Percentiles rank a stretch among this genome's conserved stretches.
Conservation (phyloP, 2,329 filamentous ascomycete genomes). For the Verticillium nonalfalfae region DNA sequence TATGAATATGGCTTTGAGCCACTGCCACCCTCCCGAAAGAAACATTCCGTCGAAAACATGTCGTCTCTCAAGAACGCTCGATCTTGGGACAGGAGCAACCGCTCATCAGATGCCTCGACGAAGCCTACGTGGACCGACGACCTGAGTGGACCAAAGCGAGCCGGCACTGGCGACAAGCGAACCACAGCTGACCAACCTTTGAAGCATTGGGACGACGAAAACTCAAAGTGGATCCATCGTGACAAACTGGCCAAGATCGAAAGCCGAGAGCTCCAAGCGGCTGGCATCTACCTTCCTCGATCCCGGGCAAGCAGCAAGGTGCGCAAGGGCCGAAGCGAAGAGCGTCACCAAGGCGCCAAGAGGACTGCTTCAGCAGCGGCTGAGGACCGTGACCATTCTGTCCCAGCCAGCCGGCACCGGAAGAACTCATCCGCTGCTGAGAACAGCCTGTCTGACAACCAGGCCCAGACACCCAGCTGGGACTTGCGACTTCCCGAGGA, state of each 20-base stretch:
- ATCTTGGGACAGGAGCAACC: slow-evolving; percentile 9
- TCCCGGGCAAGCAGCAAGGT: slow-evolving; percentile 46
- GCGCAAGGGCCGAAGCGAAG: slow-evolving; percentile 34
- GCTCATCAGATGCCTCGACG: slow-evolving; percentile 13
- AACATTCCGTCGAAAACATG: slow-evolving; percentile 27
- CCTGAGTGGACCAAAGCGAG: slow-evolving; percentile 23
- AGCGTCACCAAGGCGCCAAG: slow-evolving; percentile 19
- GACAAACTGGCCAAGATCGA: slow-evolving; percentile 81
- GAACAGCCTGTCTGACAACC: slow-evolving; percentile 28
- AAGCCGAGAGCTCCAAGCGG: slow-evolving; percentile 72
- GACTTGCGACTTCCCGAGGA: slow-evolving; percentile 75
- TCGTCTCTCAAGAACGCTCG: slow-evolving; percentile 6
- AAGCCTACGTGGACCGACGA: slow-evolving; percentile 23
- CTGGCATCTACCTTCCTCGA: slow-evolving; percentile 59
- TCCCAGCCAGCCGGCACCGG: slow-evolving; percentile 17
- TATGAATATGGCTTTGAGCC: slow-evolving; percentile 13
- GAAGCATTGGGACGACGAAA: slow-evolving; percentile 36
- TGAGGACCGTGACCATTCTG: slow-evolving; percentile 1
- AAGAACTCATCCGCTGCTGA: slow-evolving; percentile 40
- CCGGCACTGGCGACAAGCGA: slow-evolving; percentile 15
- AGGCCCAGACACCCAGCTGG: slow-evolving; percentile 45
- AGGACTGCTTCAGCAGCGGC: slow-evolving; percentile 18
- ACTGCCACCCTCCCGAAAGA: slow-evolving; percentile 21
- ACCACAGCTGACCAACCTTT: slow-evolving; percentile 19
- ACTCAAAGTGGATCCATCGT: slow-evolving; percentile 78